Percentiles rank a stretch among this genome's conserved stretches.
Evolutionary conservation across 176 grass and related monocot genomes (phyloP).

Genomic region (Microstegium vimineum): DNA sequence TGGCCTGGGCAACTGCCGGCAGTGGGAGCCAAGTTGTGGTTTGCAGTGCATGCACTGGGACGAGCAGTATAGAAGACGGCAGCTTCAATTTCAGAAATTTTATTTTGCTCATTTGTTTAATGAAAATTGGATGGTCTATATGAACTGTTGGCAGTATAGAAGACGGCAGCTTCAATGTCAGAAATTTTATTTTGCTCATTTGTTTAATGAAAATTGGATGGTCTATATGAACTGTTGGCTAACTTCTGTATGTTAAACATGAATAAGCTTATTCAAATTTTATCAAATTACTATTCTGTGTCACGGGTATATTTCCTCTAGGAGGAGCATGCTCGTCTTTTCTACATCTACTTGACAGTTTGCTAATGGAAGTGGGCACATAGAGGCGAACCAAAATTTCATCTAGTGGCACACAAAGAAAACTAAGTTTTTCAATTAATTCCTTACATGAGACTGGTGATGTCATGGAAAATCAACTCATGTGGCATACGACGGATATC

Average conservation of each 20-base stretch:
- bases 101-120: background rate
- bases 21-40: background rate
- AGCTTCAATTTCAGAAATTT: background rate
- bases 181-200: background rate
- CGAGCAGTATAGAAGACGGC: background rate
- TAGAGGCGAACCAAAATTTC: background rate
- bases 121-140: background rate
- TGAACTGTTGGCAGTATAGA: background rate
- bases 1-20: no score
- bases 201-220: background rate
- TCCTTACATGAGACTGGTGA: background rate
- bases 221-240: background rate
- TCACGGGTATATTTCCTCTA: background rate
- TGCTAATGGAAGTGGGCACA: background rate
- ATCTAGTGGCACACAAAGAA: background rate
- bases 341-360: background rate
- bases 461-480: background rate
- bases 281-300: background rate
- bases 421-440: background rate
- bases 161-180: background rate
- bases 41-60: background rate
- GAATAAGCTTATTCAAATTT: background rate
- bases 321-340: background rate
- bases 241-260: background rate
- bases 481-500: background rate